Base-by-base conservation (phyloP, 495 filamentous ascomycete species). In the Parachaetomium inaequale region DNA sequence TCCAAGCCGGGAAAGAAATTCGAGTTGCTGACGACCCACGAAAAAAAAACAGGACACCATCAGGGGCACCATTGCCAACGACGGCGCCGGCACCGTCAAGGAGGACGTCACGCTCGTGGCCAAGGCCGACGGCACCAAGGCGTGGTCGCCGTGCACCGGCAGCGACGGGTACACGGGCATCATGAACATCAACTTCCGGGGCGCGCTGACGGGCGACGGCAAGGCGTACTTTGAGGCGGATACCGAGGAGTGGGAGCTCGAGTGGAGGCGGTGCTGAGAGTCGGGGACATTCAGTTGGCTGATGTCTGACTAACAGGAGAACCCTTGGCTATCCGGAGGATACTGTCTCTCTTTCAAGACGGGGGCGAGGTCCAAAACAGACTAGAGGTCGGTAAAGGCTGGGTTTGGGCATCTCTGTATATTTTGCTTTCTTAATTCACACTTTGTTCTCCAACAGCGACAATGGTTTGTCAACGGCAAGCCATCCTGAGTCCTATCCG, bases 131-230 rank as follows among this genome's bases (percentile, higher is more conserved):
- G 66, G 47, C 42, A 38, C 28, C 32, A 66, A 69, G 42, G 73
- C 71, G 29, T 79, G 73, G 73, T 78, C 75, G 32, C 67, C 68
- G 7, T 79, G 77, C 72, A 71, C 68, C n/a, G 68, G 66, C 31
- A 38, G 55, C 58, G 53, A 60, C 36, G 75, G 76, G 21, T 67
- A 65, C 62, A 68, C 73, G 43, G 77, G 77, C 17, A 73, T 79
- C 59, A 63, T 79, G 45, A 76, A 78, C 59, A 67, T 79, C 71
- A 79, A 79, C 67, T 78, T 78, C 71, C 73, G 77, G 59, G 73
- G 72, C 54, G 74, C 68, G 7, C 71, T 78, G 8, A 62, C 45
- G 54, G 68, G 73, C 53, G 72, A 71, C 42, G 62, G 68, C 62
- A 73, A 70, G 63, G 73, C 67, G 0, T 72, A 70, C 53, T 79